phyloP scores from a whole-genome alignment of 2,329 filamentous ascomycete genomes.

The Epichloe brachyelytri region DNA sequence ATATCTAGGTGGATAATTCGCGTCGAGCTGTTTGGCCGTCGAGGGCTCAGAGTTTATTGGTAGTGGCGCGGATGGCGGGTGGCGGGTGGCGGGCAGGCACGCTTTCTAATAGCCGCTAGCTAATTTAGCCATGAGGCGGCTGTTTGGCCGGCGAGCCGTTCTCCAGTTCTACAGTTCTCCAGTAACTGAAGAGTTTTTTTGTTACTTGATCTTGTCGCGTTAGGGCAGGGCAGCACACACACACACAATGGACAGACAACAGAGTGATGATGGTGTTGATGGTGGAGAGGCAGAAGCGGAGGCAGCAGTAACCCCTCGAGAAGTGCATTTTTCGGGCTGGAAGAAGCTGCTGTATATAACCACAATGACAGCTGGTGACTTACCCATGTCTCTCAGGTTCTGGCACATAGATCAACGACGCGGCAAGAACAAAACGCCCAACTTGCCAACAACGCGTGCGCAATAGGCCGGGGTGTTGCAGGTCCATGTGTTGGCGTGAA shows the following conservation, averaged over 20 bases:
- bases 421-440: conserved; percentile 3
- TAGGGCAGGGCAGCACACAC: neutral
- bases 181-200: neutral
- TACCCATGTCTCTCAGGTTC: too few relatives aligned
- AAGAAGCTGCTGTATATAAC: conserved; percentile 1
- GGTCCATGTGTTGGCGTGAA: conserved; percentile 5
- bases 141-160: neutral
- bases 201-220: neutral
- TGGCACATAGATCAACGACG: too few relatives aligned
- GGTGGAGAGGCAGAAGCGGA: neutral
- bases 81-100: neutral
- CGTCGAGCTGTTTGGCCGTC: neutral
- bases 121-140: neutral
- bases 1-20: neutral
- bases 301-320: neutral
- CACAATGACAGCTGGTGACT: neutral
- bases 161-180: neutral
- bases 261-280: neutral
- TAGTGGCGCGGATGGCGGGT: conserved; percentile 1
- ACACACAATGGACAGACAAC: neutral
- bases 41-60: neutral
- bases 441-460: neutral
- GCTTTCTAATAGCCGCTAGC: conserved; percentile 1
- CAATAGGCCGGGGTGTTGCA: conserved; percentile 1
- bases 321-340: neutral